Evolutionary conservation across 345 rosid genomes (phyloP).

Genomic region (Laguncularia racemosa): DNA sequence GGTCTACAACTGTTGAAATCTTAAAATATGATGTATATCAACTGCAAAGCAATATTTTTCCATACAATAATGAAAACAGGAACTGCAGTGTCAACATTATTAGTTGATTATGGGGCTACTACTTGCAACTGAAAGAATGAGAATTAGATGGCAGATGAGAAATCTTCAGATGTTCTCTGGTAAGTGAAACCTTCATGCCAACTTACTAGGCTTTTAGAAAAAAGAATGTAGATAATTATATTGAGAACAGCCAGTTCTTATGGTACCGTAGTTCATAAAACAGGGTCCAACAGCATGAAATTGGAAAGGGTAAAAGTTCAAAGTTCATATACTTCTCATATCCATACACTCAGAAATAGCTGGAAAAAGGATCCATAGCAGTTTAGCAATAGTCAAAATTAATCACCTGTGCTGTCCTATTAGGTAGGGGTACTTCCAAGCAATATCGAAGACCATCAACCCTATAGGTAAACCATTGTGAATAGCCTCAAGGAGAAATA

Average conservation of each 20-base stretch:
- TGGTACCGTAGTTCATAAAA: neutral
- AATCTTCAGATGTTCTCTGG: neutral
- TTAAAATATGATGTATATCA: neutral
- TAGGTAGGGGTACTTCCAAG: conserved; percentile 72
- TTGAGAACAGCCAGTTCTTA: neutral
- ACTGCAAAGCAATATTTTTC: neutral
- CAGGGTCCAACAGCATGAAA: neutral
- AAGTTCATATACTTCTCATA: neutral
- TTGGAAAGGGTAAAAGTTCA: neutral
- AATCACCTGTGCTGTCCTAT: conserved; percentile 89
- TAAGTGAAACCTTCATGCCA: neutral
- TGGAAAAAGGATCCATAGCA: neutral
- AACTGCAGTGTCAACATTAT: too few relatives aligned
- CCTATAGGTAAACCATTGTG: conserved; percentile 27
- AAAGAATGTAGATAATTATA: neutral
- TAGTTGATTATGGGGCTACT: too few relatives aligned
- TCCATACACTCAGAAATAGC: neutral
- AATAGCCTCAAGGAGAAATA: too few relatives aligned
- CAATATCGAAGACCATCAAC: conserved; percentile 67
- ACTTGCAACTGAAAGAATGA: neutral
- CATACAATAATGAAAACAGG: too few relatives aligned
- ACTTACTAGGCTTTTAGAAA: neutral
- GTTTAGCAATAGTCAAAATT: conserved; percentile 8
- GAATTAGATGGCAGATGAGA: neutral
- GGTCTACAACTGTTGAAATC: neutral